Conservation (phyloP, 2,329 filamentous ascomycete genomes). For the Aspergillus transmontanensis region DNA sequence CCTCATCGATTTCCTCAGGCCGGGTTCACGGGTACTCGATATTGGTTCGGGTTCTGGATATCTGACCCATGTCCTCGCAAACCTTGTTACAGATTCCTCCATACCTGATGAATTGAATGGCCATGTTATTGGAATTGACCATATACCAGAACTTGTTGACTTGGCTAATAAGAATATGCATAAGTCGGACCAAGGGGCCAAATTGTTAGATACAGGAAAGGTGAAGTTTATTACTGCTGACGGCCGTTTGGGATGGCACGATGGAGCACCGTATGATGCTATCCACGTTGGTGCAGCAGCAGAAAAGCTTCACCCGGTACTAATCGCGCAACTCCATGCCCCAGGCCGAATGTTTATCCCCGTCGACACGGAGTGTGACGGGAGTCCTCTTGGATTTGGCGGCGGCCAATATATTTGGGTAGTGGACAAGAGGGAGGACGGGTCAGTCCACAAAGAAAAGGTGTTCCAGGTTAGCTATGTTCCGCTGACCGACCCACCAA, state of each 20-base stretch:
- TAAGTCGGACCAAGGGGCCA: constrained; percentile 61
- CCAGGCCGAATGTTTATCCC: constrained; percentile 77
- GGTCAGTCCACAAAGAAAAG: constrained; percentile 58
- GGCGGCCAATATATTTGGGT: constrained; percentile 63
- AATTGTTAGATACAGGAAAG: constrained; percentile 63
- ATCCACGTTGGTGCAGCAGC: constrained; percentile 95
- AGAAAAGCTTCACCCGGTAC: constrained; percentile 66
- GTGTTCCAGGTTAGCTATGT: constrained; percentile 66
- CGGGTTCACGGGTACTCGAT: constrained; percentile 65
- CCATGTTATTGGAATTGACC: constrained; percentile 72
- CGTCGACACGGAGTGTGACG: constrained; percentile 51
- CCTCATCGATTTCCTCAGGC: constrained; percentile 60
- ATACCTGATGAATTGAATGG: constrained; percentile 38
- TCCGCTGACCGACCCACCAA: constrained; percentile 63
- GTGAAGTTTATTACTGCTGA: constrained; percentile 77
- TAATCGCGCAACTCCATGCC: constrained; percentile 75
- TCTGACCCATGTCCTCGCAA: constrained; percentile 83
- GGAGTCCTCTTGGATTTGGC: constrained; percentile 25
- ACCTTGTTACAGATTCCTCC: constrained; percentile 58
- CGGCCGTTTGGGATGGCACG: constrained; percentile 67
- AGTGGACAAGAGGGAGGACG: constrained; percentile 63
- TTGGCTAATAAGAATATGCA: constrained; percentile 67
- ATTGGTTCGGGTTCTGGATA: constrained; percentile 79
- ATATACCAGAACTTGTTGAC: constrained; percentile 66
- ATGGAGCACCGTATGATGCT: constrained; percentile 73